Evolutionary conservation across 2,329 filamentous ascomycete genomes (phyloP), one percentile per base, ranked within the genome.

Genomic region (Aspergillus texensis): DNA sequence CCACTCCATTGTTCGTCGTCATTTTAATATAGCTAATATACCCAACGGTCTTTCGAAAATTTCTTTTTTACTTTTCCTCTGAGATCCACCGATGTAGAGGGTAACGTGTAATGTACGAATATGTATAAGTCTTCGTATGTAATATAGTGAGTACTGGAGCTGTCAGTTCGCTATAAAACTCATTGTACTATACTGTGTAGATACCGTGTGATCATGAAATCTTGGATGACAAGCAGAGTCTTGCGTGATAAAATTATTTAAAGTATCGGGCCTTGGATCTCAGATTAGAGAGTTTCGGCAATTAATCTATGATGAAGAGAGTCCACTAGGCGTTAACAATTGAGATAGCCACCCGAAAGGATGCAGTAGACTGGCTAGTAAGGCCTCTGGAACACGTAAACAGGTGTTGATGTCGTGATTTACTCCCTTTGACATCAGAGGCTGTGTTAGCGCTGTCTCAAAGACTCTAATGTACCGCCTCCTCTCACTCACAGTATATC

Each of bases 1-100:
- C 32, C 52, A 39, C 52, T 55, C 32, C 52, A 54, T 54, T 36
- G 52, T 21, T 54, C n/a, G 16, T 54, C 52, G 52, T 54, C 52
- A 54, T 54, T 54, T 50, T 36, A 54, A 36, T 54, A 36, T 54
- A 34, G 32, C 32, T 4, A 54, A 21, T 54, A 54, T 39, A n/a
- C 32, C n/a, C 32, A 39, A 39, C 52, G 52, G 32, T 36, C 30
- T 34, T 24, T 54, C 11, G 11, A 3, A n/a, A 34, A 36, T 24
- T 36, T 46, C 11, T 30, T 19, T 16, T 16, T 8, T 16, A 6
- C 34, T 10, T 32, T 32, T 12, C 32, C 32, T 34, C 32, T 36
- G 16, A 26, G 52, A 26, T 39, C 52, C 52, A 55, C 32, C 26
- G 52, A 11, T 36, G 21, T 9, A 3, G n/a, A 55, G 34, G 24